These are phyloP conservation scores for Psidium friedrichsthalianum DNA, from an alignment of 345 rosid genomes.

Conservation along the genomic window DNA sequence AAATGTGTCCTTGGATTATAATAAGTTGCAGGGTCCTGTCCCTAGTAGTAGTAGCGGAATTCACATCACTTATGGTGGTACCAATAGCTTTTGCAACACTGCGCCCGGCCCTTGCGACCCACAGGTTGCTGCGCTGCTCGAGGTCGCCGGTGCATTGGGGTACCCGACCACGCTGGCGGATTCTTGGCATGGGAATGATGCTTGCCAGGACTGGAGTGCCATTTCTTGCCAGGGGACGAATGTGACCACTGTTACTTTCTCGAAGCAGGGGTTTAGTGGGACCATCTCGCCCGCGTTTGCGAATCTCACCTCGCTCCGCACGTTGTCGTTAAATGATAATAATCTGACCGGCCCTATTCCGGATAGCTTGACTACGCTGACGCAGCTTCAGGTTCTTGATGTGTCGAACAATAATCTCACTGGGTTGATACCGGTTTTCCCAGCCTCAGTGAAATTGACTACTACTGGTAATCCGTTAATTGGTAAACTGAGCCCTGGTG, in stretches of 20 bases:
- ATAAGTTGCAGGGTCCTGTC: slow-evolving; percentile 61
- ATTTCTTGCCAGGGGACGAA: slow-evolving; percentile 36
- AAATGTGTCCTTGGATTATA: slow-evolving; percentile 45
- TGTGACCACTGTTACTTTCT: slow-evolving; percentile 36
- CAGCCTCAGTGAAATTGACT: slow-evolving; percentile 23
- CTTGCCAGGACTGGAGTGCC: slow-evolving; percentile 48
- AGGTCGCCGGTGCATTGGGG: slow-evolving; percentile 50
- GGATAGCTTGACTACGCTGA: slow-evolving; percentile 33
- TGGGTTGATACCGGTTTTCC: slow-evolving; percentile 36
- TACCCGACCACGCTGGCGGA: slow-evolving; percentile 52
- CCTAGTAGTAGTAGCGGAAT: slow-evolving; percentile 28
- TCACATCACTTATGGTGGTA: slow-evolving; percentile 3
- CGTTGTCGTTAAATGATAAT: slow-evolving; percentile 43
- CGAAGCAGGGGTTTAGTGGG: slow-evolving; percentile 37
- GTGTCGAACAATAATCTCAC: slow-evolving; percentile 67
- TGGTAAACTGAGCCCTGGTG: slow-evolving; percentile 20
- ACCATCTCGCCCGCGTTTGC: slow-evolving; percentile 50
- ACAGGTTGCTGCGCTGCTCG: slow-evolving; percentile 52
- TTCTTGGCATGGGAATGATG: slow-evolving; percentile 60
- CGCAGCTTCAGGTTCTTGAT: slow-evolving; percentile 35
- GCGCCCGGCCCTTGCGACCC: slow-evolving; percentile 26
- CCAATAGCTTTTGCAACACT: slow-evolving; percentile 36
- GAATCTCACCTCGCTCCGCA: slow-evolving; percentile 41
- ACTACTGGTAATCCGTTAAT: slow-evolving; percentile 40
- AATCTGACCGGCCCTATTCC: slow-evolving; percentile 55